Evolutionary conservation across 768 basidiomycete genomes (phyloP).

Genomic region (Terana coerulea): DNA sequence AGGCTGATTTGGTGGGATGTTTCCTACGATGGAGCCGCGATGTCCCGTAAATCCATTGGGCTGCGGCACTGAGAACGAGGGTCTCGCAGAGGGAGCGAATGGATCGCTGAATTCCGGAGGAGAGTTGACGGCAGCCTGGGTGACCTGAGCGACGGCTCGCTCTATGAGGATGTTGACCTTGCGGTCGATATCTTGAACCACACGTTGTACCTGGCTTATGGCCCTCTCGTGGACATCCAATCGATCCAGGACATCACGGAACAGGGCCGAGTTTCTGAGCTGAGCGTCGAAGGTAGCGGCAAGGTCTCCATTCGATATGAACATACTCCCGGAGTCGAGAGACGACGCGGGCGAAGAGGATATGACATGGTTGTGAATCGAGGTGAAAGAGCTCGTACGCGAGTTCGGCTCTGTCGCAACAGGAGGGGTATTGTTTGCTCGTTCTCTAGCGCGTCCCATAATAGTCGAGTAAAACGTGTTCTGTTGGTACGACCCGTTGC

Average conservation of each 20-base stretch:
- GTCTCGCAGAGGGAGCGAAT: constrained; percentile 47
- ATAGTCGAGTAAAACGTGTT: constrained; percentile 36
- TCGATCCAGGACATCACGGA: constrained; percentile 74
- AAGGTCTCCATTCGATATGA: constrained; percentile 45
- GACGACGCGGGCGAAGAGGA: constrained; percentile 80
- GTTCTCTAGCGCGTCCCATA: constrained; percentile 36
- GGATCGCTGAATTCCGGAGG: constrained; percentile 81
- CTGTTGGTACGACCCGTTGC: constrained; percentile 24
- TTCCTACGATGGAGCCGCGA: constrained; percentile 61
- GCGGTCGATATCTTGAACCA: constrained; percentile 68
- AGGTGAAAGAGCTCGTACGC: constrained; percentile 41
- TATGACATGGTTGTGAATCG: constrained; percentile 37
- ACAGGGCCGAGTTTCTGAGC: constrained; percentile 69
- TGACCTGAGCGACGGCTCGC: constrained; percentile 41
- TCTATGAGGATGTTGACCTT: constrained; percentile 79
- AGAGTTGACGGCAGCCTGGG: constrained; percentile 2
- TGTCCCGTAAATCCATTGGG: constrained; percentile 36
- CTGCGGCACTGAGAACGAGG: constrained; percentile 15
- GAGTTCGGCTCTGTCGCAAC: constrained; percentile 33
- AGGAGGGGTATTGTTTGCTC: constrained; percentile 45
- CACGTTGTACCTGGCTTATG: constrained; percentile 68
- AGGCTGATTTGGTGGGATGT: constrained; percentile 69
- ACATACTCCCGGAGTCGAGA: constrained; percentile 67
- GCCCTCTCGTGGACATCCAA: constrained; percentile 67
- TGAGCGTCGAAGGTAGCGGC: constrained; percentile 61